Base-by-base conservation (phyloP, 805 yeast genomes). In the Debaryomyces castellii region DNA sequence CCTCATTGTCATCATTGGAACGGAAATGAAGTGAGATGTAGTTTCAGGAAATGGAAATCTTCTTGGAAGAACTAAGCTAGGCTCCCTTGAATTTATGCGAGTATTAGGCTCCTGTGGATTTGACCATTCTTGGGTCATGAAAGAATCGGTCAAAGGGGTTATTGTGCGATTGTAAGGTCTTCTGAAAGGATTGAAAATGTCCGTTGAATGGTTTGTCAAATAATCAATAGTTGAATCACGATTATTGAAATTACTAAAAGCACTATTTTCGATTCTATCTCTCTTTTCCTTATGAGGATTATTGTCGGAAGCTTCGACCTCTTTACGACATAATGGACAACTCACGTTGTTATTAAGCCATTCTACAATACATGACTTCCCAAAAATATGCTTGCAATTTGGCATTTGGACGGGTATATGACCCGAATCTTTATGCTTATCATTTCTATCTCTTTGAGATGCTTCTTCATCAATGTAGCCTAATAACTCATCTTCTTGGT, bases 321-420 rank as follows among this genome's bases (percentile, higher is more conserved):
- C 70, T 39, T 61, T 63, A 2, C 77, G 58, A 42, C 77, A 72
- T 40, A 72, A 55, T 2, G 77, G 77, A 46, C 77, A 72, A 45
- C 67, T 69, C 2, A 67, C 69, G 45, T 65, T 63, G 28, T 56
- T 55, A 44, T 63, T 69, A 39, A 72, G 57, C 77, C 77, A 72
- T 36, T 69, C 74, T 2, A 69, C 55, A 22, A 72, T 59, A 53
- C 77, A 72, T 7, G 69, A 51, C 49, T 64, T 62, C 12, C 77
- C 76, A 51, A 72, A 72, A 0, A 68, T 52, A 51, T 72, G 77
- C 20, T 63, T 58, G 48, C 77, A 72, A 46, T 64, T 67, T 1
- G 76, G 76, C 68, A 72, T 65, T 46, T 63, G 58, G 3, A 70
- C 68, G 0, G 77, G 71, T 8, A 60, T 49, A 50, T 72, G 77